Conservation (phyloP, 2,329 filamentous ascomycete genomes). For the Davidsoniella virescens region DNA sequence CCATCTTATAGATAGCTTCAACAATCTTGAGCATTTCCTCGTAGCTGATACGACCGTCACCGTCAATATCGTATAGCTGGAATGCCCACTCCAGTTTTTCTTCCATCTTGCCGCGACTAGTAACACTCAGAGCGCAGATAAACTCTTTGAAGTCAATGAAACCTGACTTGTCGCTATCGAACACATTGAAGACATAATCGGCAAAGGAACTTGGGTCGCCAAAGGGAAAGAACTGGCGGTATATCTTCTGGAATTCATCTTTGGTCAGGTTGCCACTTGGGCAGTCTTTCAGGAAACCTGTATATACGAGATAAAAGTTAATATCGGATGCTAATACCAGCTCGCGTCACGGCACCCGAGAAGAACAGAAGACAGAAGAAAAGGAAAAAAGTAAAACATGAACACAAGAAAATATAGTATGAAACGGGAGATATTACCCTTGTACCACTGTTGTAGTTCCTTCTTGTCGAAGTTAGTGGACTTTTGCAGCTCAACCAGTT, state of each 20-base stretch:
- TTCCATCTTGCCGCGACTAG: constrained; percentile 95
- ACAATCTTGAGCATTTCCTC: constrained; percentile 98
- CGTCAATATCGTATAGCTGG: constrained; percentile 97
- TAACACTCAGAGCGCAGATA: constrained; percentile 94
- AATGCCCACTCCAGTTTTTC: constrained; percentile 99
- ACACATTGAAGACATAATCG: constrained; percentile 98
- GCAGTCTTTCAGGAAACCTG: constrained; percentile 96
- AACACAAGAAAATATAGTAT: constrained; percentile 3
- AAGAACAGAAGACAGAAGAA: background rate
- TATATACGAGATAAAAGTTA: constrained; percentile 5
- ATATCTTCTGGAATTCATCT: constrained; percentile 98
- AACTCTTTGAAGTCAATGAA: constrained; percentile 99
- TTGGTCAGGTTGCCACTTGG: constrained; percentile 93
- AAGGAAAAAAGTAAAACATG: constrained; percentile 4
- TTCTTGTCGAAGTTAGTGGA: constrained; percentile 99
- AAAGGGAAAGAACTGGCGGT: constrained; percentile 98
- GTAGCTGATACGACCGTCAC: constrained; percentile 97
- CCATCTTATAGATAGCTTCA: constrained; percentile 99
- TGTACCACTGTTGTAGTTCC: constrained; percentile 99
- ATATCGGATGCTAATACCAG: background rate
- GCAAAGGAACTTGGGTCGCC: constrained; percentile 94
- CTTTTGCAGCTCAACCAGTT: constrained; percentile 88
- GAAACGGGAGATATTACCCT: constrained; percentile 43
- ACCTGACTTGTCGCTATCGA: constrained; percentile 92
- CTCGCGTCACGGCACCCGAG: background rate